phyloP scores from a whole-genome alignment of 148 eudicot species.

The Rhododendron mucronatum region DNA sequence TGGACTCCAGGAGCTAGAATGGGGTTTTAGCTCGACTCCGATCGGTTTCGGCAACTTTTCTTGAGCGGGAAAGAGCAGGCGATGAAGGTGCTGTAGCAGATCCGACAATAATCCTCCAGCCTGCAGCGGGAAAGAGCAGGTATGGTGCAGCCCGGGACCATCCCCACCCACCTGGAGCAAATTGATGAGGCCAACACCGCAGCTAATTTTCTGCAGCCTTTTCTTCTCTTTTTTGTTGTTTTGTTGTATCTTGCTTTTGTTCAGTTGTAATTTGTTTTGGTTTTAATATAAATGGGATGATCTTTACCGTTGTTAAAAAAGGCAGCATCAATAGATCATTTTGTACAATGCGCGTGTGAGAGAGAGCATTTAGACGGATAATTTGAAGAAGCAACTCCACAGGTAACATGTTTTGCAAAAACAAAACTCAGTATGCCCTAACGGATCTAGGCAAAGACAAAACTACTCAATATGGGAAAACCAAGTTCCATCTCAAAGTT shows the following conservation, averaged over 20 bases:
- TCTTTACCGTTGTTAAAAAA: not conserved
- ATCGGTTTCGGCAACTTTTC: not conserved
- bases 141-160: not conserved
- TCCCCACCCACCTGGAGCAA: too few relatives aligned
- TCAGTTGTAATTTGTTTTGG: not conserved
- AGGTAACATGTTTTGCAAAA: too few relatives aligned
- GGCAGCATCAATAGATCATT: not conserved
- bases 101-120: not conserved
- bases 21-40: not conserved
- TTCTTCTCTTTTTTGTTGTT: too few relatives aligned
- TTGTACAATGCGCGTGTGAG: not conserved
- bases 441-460: not conserved
- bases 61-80: not conserved
- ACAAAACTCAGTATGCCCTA: not conserved
- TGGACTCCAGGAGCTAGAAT: not conserved
- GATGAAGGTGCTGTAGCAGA: too few relatives aligned
- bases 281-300: too few relatives aligned
- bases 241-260: not conserved
- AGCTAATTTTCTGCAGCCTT: not conserved
- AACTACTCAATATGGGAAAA: not conserved
- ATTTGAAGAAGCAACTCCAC: not conserved
- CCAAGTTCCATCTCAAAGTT: not conserved
- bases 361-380: not conserved
- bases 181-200: not conserved
- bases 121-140: not conserved